These are phyloP conservation scores for Pascua guehoae DNA, from an alignment of 1,284 basidiomycete genomes.

Conservation along the genomic window DNA sequence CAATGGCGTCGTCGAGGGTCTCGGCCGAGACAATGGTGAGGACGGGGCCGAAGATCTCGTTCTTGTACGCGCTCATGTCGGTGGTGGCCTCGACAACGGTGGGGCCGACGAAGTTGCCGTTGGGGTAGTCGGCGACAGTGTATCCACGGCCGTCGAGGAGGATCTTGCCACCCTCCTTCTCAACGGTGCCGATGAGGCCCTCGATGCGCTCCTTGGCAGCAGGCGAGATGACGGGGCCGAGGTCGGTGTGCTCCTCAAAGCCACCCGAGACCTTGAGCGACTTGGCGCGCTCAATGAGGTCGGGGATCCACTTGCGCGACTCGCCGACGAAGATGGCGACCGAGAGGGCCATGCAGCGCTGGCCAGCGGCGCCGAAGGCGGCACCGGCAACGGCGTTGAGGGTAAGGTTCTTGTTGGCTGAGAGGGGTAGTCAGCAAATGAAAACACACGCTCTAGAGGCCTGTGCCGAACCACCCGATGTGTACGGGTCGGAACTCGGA, in stretches of 20 bases:
- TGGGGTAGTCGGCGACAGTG: constrained; percentile 68
- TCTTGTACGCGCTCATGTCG: constrained; percentile 85
- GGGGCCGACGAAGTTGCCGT: constrained; percentile 94
- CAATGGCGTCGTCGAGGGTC: constrained; percentile 85
- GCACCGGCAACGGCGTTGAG: constrained; percentile 92
- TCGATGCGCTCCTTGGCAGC: constrained; percentile 76
- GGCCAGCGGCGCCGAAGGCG: constrained; percentile 95
- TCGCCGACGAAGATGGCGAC: constrained; percentile 80
- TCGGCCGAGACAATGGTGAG: constrained; percentile 75
- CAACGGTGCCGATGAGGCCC: constrained; percentile 72
- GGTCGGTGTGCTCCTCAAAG: constrained; percentile 79
- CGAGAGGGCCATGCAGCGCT: constrained; percentile 92
- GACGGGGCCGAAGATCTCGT: constrained; percentile 95
- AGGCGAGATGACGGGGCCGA: constrained; percentile 92
- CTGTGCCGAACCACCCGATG: too few species aligned
- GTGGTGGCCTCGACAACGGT: constrained; percentile 81
- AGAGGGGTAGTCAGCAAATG: constrained; percentile 52
- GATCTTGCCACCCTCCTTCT: constrained; percentile 81
- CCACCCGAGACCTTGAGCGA: constrained; percentile 82
- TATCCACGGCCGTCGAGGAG: constrained; percentile 78
- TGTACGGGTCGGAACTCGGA: too few species aligned
- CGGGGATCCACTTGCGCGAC: constrained; percentile 77
- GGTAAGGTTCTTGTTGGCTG: constrained; percentile 86
- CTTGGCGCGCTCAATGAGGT: constrained; percentile 77
- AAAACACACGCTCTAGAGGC: too few species aligned